These are phyloP conservation scores for Peltaster fructicola DNA, from an alignment of 2,329 filamentous ascomycete species.

Conservation along the genomic window DNA sequence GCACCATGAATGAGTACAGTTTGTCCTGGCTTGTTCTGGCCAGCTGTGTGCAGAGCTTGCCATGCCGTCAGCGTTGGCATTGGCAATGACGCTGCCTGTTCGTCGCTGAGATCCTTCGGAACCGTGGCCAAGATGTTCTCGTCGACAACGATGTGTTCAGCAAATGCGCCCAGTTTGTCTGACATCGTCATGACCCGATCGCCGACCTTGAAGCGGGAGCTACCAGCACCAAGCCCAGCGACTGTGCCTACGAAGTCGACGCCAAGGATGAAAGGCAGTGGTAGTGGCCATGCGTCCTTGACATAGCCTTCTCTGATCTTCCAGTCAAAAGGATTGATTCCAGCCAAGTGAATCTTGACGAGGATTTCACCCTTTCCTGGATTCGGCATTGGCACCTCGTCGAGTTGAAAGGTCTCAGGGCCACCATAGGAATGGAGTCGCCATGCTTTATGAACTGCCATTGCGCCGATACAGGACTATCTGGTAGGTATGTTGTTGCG, in stretches of 20 bases:
- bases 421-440: slow-evolving; percentile 1
- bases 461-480: too few species aligned
- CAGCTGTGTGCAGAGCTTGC: slow-evolving; percentile 6
- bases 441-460: neutral
- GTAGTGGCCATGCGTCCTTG: slow-evolving; percentile 1
- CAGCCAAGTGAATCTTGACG: slow-evolving; percentile 1
- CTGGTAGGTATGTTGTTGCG: too few species aligned
- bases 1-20: slow-evolving; percentile 33
- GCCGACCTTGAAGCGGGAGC: slow-evolving; percentile 1
- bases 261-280: slow-evolving; percentile 2
- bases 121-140: slow-evolving; percentile 1
- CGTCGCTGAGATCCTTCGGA: slow-evolving; percentile 1
- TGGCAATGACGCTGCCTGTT: slow-evolving; percentile 1
- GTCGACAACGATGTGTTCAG: slow-evolving; percentile 2
- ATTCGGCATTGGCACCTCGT: slow-evolving; percentile 2
- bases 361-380: slow-evolving; percentile 1
- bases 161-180: slow-evolving; percentile 2
- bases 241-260: slow-evolving; percentile 2
- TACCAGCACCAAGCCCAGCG: slow-evolving; percentile 1
- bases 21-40: slow-evolving; percentile 22
- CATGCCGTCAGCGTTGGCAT: slow-evolving; percentile 3
- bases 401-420: slow-evolving; percentile 2
- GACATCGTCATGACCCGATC: slow-evolving; percentile 3
- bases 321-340: slow-evolving; percentile 4
- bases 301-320: slow-evolving; percentile 4